Percentiles rank a stretch among this genome's conserved stretches.
These are phyloP conservation scores for Penicillium ochrochloron DNA, from an alignment of 495 filamentous ascomycete genomes.

Conservation along the genomic window DNA sequence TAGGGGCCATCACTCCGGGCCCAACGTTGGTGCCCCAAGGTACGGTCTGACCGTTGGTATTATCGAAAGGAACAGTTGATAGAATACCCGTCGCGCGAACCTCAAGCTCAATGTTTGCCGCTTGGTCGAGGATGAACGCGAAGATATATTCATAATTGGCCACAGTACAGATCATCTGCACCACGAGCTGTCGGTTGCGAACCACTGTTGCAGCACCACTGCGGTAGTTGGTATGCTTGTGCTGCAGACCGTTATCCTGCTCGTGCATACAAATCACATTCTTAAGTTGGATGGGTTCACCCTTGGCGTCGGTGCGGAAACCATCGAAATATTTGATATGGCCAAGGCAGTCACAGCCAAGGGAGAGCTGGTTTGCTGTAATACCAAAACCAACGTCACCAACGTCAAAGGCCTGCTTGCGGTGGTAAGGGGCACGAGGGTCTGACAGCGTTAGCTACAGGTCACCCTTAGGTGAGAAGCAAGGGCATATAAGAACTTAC, in stretches of 20 bases:
- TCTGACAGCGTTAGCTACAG: slow-evolving; percentile 42
- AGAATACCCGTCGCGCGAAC: slow-evolving; percentile 89
- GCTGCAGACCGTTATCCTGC: slow-evolving; percentile 68
- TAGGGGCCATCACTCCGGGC: slow-evolving; percentile 76
- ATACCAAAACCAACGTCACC: slow-evolving; percentile 71
- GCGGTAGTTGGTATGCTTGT: slow-evolving; percentile 75
- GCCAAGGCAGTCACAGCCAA: slow-evolving; percentile 73
- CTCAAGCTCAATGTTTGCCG: slow-evolving; percentile 80
- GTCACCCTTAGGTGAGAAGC: background rate
- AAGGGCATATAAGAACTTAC: slow-evolving; percentile 23
- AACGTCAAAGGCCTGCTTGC: slow-evolving; percentile 75
- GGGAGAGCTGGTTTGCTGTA: slow-evolving; percentile 67
- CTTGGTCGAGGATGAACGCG: slow-evolving; percentile 83
- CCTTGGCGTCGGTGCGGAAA: slow-evolving; percentile 57
- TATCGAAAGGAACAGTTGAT: slow-evolving; percentile 78
- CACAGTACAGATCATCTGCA: slow-evolving; percentile 78
- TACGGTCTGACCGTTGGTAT: slow-evolving; percentile 47
- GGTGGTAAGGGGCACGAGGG: slow-evolving; percentile 69
- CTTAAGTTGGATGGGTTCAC: slow-evolving; percentile 55
- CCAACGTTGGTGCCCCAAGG: slow-evolving; percentile 88
- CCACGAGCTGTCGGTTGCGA: slow-evolving; percentile 63
- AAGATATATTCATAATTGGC: slow-evolving; percentile 89
- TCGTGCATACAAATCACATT: slow-evolving; percentile 73
- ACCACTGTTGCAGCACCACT: slow-evolving; percentile 62
- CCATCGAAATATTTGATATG: slow-evolving; percentile 69